phyloP scores from a whole-genome alignment of 2,329 filamentous ascomycete genomes.

The Pseudofabraea citricarpa region DNA sequence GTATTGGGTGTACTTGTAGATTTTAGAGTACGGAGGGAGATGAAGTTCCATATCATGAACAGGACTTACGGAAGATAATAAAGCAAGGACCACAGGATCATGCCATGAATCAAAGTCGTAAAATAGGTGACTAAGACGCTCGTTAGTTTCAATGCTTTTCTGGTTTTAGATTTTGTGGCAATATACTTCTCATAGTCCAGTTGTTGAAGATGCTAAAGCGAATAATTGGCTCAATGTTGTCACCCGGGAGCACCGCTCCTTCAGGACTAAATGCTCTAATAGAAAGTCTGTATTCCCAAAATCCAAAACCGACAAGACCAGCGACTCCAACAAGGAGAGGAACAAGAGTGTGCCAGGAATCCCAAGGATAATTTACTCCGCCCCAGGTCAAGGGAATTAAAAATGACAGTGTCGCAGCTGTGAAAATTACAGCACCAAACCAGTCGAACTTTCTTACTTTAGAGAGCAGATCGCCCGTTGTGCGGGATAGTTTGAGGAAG shows the following conservation, averaged over 20 bases:
- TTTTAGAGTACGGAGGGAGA: too few species aligned
- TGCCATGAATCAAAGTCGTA: constrained; percentile 52
- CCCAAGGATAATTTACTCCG: constrained; percentile 61
- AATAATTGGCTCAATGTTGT: constrained; percentile 30
- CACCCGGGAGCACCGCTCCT: constrained; percentile 15
- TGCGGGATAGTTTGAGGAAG: constrained; percentile 21
- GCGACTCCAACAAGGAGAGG: constrained; percentile 52
- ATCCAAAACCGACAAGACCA: constrained; percentile 45
- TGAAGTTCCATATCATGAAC: too few species aligned
- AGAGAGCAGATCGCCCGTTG: constrained; percentile 12
- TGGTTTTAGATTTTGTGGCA: constrained; percentile 12
- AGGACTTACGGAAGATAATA: constrained; percentile 53
- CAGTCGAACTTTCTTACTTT: constrained; percentile 53
- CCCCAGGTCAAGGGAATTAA: constrained; percentile 61
- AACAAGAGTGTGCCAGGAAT: constrained; percentile 55
- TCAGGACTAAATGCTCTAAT: constrained; percentile 19
- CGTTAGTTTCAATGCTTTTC: constrained; percentile 27
- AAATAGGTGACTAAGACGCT: constrained; percentile 41
- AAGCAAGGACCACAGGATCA: constrained; percentile 47
- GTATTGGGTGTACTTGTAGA: too few species aligned
- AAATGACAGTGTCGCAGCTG: constrained; percentile 52
- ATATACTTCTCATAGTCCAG: constrained; percentile 32
- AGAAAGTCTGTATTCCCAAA: constrained; percentile 41
- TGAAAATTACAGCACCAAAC: constrained; percentile 56
- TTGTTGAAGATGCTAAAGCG: constrained; percentile 38